Evolutionary conservation across 2,329 filamentous ascomycete species (phyloP).

Genomic region (Dendrostoma leiphaemia): DNA sequence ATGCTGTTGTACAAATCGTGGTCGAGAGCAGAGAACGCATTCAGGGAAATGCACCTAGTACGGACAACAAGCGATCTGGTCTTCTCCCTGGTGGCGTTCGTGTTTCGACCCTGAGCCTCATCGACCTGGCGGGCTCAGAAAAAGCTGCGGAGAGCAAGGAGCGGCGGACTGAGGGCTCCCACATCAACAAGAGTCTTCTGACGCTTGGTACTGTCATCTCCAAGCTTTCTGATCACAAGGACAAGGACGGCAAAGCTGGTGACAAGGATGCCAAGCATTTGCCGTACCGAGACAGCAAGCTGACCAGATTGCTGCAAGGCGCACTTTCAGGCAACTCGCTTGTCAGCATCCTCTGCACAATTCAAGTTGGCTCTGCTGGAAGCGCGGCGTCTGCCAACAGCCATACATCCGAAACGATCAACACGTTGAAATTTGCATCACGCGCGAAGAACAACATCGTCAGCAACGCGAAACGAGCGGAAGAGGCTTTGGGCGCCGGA

Average conservation of each 20-base stretch:
- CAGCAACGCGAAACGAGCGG: slow-evolving; percentile 91
- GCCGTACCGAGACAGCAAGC: slow-evolving; percentile 95
- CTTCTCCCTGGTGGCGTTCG: slow-evolving; percentile 84
- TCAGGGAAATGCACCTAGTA: slow-evolving; percentile 42
- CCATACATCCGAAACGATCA: slow-evolving; percentile 85
- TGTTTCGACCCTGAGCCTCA: slow-evolving; percentile 91
- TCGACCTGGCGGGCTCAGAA: slow-evolving; percentile 94
- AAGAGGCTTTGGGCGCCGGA: slow-evolving; percentile 77
- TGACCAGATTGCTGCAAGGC: slow-evolving; percentile 87
- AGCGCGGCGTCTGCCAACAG: slow-evolving; percentile 68
- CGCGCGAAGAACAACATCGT: slow-evolving; percentile 97
- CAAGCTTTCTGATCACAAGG: slow-evolving; percentile 80
- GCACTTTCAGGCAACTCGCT: slow-evolving; percentile 91
- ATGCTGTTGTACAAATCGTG: slow-evolving; percentile 97
- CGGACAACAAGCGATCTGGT: slow-evolving; percentile 65
- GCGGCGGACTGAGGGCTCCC: slow-evolving; percentile 87
- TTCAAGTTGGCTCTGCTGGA: slow-evolving; percentile 79
- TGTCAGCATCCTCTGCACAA: slow-evolving; percentile 96
- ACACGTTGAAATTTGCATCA: slow-evolving; percentile 95
- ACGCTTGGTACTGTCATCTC: slow-evolving; percentile 95
- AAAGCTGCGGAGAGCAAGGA: slow-evolving; percentile 95
- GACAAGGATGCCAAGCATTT: slow-evolving; percentile 91
- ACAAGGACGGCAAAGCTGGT: slow-evolving; percentile 64
- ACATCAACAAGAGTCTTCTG: slow-evolving; percentile 97
- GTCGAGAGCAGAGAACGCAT: slow-evolving; percentile 92